These are phyloP conservation scores for Chaetomiaceae sp. DNA, from an alignment of 2,329 filamentous ascomycete species.

Conservation along the genomic window DNA sequence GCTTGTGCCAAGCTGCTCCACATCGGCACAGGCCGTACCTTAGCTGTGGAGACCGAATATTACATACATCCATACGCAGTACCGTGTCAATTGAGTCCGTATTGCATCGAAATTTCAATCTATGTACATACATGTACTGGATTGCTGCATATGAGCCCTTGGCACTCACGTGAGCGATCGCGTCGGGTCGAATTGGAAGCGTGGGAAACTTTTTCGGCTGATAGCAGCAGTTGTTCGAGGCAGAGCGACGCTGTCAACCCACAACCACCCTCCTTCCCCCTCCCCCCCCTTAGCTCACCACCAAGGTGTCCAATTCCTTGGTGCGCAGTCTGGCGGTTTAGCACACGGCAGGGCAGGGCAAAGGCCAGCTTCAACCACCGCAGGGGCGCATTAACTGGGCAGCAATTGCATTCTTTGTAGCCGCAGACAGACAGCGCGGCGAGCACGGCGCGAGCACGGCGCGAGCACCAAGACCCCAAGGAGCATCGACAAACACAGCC, in stretches of 20 bases:
- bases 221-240: neutral
- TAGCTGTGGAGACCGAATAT: neutral
- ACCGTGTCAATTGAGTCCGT: neutral
- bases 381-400: conserved; percentile 6
- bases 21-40: conserved; percentile 2
- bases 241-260: conserved; percentile 4
- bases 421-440: neutral
- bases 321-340: neutral
- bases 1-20: conserved; percentile 1
- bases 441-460: neutral
- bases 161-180: conserved; percentile 16
- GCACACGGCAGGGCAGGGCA: neutral
- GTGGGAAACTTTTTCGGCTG: conserved; percentile 17
- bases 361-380: neutral
- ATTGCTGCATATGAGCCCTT: neutral
- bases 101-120: neutral
- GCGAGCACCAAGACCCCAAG: too few relatives aligned
- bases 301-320: neutral
- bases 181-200: conserved; percentile 7
- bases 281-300: neutral
- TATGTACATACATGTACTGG: neutral
- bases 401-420: neutral
- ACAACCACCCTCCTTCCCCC: too few relatives aligned
- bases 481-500: too few relatives aligned
- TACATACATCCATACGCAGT: too few relatives aligned